Evolutionary conservation across 169 alveolate species (phyloP).

Genomic region (Plasmodium gonderi): DNA sequence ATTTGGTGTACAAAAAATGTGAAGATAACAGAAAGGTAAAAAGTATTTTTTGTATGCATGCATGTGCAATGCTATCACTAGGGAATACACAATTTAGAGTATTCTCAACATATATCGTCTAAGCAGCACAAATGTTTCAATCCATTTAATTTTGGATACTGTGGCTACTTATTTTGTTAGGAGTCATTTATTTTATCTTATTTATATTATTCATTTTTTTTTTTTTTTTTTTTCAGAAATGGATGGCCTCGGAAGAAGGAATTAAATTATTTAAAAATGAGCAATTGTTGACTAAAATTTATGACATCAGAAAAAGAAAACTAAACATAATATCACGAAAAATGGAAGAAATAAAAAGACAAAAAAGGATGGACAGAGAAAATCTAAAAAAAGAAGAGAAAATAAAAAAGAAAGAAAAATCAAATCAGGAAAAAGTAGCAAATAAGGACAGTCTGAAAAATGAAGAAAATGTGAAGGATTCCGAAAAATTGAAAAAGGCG

Average conservation of each 20-base stretch:
- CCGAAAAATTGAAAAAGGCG: background rate
- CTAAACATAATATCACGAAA: constrained; percentile 43
- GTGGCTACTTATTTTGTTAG: background rate
- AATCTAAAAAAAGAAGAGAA: constrained; percentile 68
- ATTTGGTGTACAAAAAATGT: constrained; percentile 46
- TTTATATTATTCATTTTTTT: background rate
- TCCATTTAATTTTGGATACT: background rate
- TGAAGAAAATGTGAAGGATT: constrained; percentile 19
- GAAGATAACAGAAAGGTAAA: constrained; percentile 71
- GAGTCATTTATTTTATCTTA: background rate
- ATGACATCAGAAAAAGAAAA: constrained; percentile 56
- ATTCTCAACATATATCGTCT: background rate
- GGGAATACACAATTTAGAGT: background rate
- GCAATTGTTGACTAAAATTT: constrained; percentile 35
- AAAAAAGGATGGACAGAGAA: constrained; percentile 55
- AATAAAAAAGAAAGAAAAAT: constrained; percentile 64
- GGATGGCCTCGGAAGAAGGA: constrained; percentile 76
- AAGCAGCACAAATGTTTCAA: background rate
- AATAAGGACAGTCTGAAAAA: constrained; percentile 23
- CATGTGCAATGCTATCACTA: background rate
- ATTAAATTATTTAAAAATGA: constrained; percentile 60
- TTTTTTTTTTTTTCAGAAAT: constrained; percentile 19
- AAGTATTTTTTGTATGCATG: background rate
- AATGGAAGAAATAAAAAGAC: constrained; percentile 64
- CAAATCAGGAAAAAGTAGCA: constrained; percentile 23